Evolutionary conservation across 2,329 filamentous ascomycete species (phyloP).

Genomic region (Alternaria dauci): DNA sequence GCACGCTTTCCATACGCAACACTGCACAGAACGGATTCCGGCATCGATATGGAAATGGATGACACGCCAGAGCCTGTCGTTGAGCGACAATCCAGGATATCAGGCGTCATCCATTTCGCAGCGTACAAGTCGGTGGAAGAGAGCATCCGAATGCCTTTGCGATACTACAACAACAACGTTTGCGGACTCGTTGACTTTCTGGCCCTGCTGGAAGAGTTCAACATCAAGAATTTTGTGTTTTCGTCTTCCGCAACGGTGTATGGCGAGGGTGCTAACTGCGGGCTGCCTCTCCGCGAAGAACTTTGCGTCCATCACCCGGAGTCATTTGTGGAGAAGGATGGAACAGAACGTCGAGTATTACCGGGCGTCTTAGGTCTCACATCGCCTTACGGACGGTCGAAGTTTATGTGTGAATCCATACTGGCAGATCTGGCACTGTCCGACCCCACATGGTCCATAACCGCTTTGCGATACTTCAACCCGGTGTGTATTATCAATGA

Average conservation of each 20-base stretch:
- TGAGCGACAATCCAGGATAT: constrained; percentile 59
- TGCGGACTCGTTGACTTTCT: constrained; percentile 69
- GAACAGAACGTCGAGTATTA: constrained; percentile 53
- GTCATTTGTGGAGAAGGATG: constrained; percentile 55
- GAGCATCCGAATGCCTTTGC: constrained; percentile 67
- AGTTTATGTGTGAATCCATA: constrained; percentile 74
- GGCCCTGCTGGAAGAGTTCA: constrained; percentile 63
- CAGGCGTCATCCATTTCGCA: constrained; percentile 74
- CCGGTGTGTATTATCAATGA: constrained; percentile 52
- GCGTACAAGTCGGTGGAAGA: constrained; percentile 73
- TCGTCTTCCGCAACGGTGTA: constrained; percentile 74
- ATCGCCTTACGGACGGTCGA: constrained; percentile 71
- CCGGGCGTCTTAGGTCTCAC: constrained; percentile 66
- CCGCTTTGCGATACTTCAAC: constrained; percentile 72
- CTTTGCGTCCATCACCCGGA: constrained; percentile 63
- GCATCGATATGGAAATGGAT: constrained; percentile 41
- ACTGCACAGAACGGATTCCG: constrained; percentile 43
- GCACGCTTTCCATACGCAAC: constrained; percentile 40
- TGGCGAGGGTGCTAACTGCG: constrained; percentile 57
- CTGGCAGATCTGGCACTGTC: constrained; percentile 68
- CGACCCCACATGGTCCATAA: constrained; percentile 69
- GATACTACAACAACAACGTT: constrained; percentile 74
- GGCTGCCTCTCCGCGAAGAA: constrained; percentile 64
- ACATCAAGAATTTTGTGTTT: constrained; percentile 72
- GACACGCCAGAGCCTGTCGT: constrained; percentile 30